Evolutionary conservation across 345 rosid species (phyloP).

Genomic region (Moringa oleifera): DNA sequence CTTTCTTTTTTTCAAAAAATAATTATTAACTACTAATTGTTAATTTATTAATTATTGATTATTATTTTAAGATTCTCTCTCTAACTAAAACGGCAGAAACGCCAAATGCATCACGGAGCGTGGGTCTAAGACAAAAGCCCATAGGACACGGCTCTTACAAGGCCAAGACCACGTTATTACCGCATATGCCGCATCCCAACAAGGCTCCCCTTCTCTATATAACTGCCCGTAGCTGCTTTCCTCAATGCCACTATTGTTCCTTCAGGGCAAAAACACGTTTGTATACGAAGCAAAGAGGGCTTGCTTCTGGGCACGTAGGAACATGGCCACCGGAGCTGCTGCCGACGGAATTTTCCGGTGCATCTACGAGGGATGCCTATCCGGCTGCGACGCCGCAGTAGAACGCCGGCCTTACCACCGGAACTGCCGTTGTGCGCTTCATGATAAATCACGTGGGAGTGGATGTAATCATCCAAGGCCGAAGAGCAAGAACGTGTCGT

Average conservation of each 20-base stretch:
- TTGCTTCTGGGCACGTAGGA: constrained; percentile 1
- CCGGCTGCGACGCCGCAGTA: constrained; percentile 33
- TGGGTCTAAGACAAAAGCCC: background rate
- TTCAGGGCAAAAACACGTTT: background rate
- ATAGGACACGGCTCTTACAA: constrained; percentile 14
- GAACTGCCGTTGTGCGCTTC: constrained; percentile 59
- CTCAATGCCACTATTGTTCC: constrained; percentile 7
- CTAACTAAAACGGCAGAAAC: no score
- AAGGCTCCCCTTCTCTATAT: background rate
- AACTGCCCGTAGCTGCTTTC: constrained; percentile 7
- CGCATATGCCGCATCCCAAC: constrained; percentile 7
- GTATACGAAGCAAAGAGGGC: background rate
- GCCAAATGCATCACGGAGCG: no score
- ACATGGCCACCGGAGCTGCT: constrained; percentile 43
- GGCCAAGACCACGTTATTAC: background rate
- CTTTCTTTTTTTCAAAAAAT: no score
- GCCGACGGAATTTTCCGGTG: constrained; percentile 54
- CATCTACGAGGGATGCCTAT: constrained; percentile 52
- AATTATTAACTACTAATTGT: no score
- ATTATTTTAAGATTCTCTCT: no score
- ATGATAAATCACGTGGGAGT: constrained; percentile 18
- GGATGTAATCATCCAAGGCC: constrained; percentile 20
- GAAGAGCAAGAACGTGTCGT: constrained; percentile 30
- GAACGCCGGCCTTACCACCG: constrained; percentile 69
- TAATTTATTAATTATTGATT: no score